phyloP scores from a whole-genome alignment of 805 yeast genomes.

The Starmerella scarabaei region DNA sequence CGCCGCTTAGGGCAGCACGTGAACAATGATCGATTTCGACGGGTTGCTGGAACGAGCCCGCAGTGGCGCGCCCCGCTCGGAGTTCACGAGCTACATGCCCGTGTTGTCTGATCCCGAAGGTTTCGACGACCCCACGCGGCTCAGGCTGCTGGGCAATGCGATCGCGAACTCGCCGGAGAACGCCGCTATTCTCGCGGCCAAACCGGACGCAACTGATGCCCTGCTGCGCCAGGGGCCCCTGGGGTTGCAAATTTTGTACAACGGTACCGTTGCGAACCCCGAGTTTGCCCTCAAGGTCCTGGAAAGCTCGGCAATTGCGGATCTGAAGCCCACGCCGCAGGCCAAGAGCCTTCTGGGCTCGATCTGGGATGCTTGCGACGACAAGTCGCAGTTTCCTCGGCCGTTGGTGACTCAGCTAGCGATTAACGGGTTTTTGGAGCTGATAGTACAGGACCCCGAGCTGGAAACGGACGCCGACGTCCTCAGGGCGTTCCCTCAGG shows the following conservation, averaged over 20 bases:
- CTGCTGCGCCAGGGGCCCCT: constrained; percentile 4
- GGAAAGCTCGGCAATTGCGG: not conserved
- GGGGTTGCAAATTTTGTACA: constrained; percentile 13
- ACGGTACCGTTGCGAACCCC: constrained; percentile 9
- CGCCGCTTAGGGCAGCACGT: too few relatives aligned
- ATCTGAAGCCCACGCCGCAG: constrained; percentile 2
- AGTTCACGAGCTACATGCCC: constrained; percentile 5
- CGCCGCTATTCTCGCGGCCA: constrained; percentile 3
- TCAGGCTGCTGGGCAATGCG: constrained; percentile 17
- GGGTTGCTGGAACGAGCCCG: constrained; percentile 9
- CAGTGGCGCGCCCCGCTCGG: constrained; percentile 2
- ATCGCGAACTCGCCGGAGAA: constrained; percentile 8
- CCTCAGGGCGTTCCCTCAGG: constrained; percentile 4
- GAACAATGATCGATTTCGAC: constrained; percentile 2
- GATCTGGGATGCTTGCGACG: constrained; percentile 5
- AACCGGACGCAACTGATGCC: constrained; percentile 1
- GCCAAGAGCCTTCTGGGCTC: constrained; percentile 9
- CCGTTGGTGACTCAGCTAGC: constrained; percentile 3
- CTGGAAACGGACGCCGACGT: constrained; percentile 9
- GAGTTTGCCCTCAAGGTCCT: constrained; percentile 7
- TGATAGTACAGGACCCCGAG: constrained; percentile 5
- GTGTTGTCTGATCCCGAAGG: constrained; percentile 2
- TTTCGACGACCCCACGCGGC: constrained; percentile 7
- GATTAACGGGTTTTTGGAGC: constrained; percentile 11
- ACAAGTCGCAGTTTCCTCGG: not conserved